Conservation (phyloP, 257 asterid species). For the Capsicum pubescens region DNA sequence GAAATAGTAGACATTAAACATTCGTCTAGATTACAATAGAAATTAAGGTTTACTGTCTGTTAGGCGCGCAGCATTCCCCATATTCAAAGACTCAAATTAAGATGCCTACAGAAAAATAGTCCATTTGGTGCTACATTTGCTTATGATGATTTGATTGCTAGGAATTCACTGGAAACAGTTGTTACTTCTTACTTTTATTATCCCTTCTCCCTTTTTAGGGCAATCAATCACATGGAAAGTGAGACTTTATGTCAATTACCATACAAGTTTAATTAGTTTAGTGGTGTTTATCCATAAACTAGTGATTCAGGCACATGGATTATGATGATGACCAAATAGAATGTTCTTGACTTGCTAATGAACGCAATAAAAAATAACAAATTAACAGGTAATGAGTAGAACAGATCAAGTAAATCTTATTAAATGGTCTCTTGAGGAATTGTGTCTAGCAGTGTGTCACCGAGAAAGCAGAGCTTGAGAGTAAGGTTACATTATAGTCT, state of each 20-base stretch:
- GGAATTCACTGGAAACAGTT: too few species aligned
- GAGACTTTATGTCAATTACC: background rate
- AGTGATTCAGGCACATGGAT: background rate
- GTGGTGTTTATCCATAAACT: background rate
- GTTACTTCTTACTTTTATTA: background rate
- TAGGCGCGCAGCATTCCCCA: too few species aligned
- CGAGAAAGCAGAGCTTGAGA: too few species aligned
- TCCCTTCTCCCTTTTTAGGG: background rate
- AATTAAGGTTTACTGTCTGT: too few species aligned
- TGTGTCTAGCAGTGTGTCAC: background rate
- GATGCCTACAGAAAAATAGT: background rate
- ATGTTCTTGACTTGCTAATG: background rate
- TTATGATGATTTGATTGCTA: background rate
- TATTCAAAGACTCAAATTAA: background rate
- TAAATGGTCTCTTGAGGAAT: background rate
- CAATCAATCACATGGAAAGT: background rate
- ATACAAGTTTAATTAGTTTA: background rate
- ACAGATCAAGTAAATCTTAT: too few species aligned
- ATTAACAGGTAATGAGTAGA: background rate
- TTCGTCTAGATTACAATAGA: background rate
- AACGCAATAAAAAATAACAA: too few species aligned
- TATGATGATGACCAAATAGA: background rate
- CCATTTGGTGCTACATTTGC: background rate
- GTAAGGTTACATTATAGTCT: too few species aligned
- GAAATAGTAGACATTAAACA: background rate